Base-by-base conservation (phyloP, 495 filamentous ascomycete species). In the Cercophora sp. region DNA sequence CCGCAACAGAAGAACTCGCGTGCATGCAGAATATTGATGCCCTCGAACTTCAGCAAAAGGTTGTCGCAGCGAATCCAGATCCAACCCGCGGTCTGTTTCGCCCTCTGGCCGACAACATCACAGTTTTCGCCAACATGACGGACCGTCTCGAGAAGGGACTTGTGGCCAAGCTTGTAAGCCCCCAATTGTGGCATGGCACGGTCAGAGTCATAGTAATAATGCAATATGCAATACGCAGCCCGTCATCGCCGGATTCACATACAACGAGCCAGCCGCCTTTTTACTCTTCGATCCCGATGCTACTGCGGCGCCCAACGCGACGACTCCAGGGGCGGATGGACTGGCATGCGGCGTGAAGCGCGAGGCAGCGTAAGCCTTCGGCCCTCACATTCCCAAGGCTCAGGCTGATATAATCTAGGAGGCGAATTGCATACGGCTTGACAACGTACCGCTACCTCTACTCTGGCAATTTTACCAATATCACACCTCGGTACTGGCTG, bases 1-100 rank as follows among this genome's bases (percentile, higher is more conserved):
- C 63, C 18, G 63, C 71, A 2, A 48, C 59, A 6, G 59, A 61
- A 3, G 73, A 78, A 45, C 36, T 79, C 10, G 60, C 61, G 4
- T 80, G 76, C 52, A 75, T 80, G 74, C 71, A 68, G 16, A 61
- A 65, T 10, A 42, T 71, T 13, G 41, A 44, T 27, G 41, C 41
- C 20, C 5, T 44, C 20, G 41, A 11, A 23, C 23, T 44, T 19
- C 41, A 26, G 23, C 9, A 24, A 4, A 18, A 10, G 6, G 41
- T 44, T 23, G 23, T 25, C 23, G 23, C n/a, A 19, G 37, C 37
- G 8, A 25, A 44, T 4, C 41, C 20, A 18, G 20, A 44, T 44
- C 41, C 41, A 5, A 16, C 10, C 37, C 37, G 37, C 3, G 37
- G 37, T 4, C 37, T 41, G 8, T 44, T 44, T 49, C 48, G 52